Conservation (phyloP, 192 early-diverging fungal genomes). For the Coemansia nantahalensis region DNA sequence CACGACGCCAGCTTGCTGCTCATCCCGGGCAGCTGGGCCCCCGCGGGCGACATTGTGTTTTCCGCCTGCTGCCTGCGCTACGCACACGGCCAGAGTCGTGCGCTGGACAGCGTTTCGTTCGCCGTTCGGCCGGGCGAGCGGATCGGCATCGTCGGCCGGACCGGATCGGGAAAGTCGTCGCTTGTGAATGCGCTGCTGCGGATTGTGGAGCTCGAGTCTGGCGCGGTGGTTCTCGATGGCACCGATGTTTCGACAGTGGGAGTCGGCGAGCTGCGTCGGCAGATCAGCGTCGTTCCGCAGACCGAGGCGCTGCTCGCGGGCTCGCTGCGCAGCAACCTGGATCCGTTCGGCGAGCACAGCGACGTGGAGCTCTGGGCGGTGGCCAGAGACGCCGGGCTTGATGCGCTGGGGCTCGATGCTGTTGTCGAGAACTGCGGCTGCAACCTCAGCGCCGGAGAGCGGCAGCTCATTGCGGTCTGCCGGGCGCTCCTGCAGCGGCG, state of each 20-base stretch:
- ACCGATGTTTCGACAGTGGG: constrained; percentile 68
- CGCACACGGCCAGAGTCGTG: constrained; percentile 10
- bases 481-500: constrained; percentile 68
- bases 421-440: constrained; percentile 16
- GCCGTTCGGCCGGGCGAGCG: constrained; percentile 35
- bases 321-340: constrained; percentile 76
- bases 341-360: constrained; percentile 72
- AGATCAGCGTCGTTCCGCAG: constrained; percentile 81
- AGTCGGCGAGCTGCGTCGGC: constrained; percentile 68
- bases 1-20: neutral
- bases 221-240: constrained; percentile 70
- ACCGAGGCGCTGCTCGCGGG: constrained; percentile 48
- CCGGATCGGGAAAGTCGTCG: constrained; percentile 77
- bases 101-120: constrained; percentile 52
- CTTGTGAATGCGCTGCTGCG: constrained; percentile 74
- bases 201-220: constrained; percentile 69
- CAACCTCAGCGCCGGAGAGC: constrained; percentile 52
- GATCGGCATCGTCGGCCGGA: constrained; percentile 57
- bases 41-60: constrained; percentile 19
- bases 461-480: constrained; percentile 79
- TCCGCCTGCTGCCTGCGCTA: constrained; percentile 18
- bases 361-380: constrained; percentile 72
- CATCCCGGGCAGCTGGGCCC: neutral
- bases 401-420: constrained; percentile 56
- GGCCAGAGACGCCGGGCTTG: constrained; percentile 59